Percentiles rank a stretch among this genome's conserved stretches.
Evolutionary conservation across 371 early-diverging fungal genomes (phyloP).

Genomic region (Mortierella sp.): DNA sequence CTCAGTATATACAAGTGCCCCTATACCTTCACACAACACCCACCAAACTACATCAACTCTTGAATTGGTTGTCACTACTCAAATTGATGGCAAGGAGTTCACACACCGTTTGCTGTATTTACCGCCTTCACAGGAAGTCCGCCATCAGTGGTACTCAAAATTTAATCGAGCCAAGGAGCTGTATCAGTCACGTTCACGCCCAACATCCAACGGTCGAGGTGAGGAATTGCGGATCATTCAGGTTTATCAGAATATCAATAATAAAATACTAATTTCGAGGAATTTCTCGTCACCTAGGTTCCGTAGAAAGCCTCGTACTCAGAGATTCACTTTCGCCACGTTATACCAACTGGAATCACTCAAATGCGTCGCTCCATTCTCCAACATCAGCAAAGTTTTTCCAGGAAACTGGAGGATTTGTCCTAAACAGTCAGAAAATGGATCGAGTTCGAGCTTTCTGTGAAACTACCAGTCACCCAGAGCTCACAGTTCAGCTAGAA

Average conservation of each 20-base stretch:
- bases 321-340: slow-evolving; percentile 27
- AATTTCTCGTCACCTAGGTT: slow-evolving; percentile 8
- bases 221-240: not conserved
- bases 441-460: slow-evolving; percentile 60
- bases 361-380: slow-evolving; percentile 26
- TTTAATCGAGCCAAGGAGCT: slow-evolving; percentile 41
- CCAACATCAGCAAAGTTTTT: slow-evolving; percentile 23
- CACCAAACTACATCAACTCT: slow-evolving; percentile 43
- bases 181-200: slow-evolving; percentile 12
- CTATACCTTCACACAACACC: slow-evolving; percentile 6
- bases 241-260: not conserved
- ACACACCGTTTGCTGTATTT: slow-evolving; percentile 41
- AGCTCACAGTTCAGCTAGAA: slow-evolving; percentile 55
- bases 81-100: slow-evolving; percentile 42
- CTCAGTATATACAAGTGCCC: slow-evolving; percentile 45
- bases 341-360: slow-evolving; percentile 23
- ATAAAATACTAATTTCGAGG: not conserved
- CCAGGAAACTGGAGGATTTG: slow-evolving; percentile 6
- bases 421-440: slow-evolving; percentile 22
- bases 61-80: slow-evolving; percentile 36
- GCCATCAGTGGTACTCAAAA: slow-evolving; percentile 50
- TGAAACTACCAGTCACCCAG: slow-evolving; percentile 66
- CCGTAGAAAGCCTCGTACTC: slow-evolving; percentile 21
- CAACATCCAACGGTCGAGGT: slow-evolving; percentile 22
- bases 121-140: slow-evolving; percentile 49